phyloP scores from a whole-genome alignment of 352 stramenopile species.

The Phytopythium cucurbitacearum region DNA sequence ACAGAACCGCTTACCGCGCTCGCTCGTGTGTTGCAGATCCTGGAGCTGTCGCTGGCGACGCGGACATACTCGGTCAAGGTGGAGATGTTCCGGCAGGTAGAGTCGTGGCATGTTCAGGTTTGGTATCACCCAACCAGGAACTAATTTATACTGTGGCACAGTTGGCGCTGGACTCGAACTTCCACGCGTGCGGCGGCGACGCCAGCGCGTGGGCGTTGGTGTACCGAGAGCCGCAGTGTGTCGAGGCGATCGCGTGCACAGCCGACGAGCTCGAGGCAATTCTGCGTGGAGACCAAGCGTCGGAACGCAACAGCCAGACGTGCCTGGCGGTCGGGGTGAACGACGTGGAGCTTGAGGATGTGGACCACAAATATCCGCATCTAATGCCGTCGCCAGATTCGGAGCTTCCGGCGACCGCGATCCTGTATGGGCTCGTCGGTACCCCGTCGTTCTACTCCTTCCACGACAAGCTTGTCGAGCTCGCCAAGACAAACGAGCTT shows the following conservation, averaged over 20 bases:
- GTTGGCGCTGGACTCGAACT: slow-evolving; percentile 64
- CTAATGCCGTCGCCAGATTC: slow-evolving; percentile 11
- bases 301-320: slow-evolving; percentile 17
- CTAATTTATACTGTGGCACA: slow-evolving; percentile 1
- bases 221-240: slow-evolving; percentile 60
- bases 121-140: not conserved
- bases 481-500: slow-evolving; percentile 50
- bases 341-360: slow-evolving; percentile 48
- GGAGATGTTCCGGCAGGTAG: slow-evolving; percentile 76
- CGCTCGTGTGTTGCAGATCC: slow-evolving; percentile 34
- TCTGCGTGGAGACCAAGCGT: slow-evolving; percentile 18
- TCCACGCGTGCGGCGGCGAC: slow-evolving; percentile 45
- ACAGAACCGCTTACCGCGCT: slow-evolving; percentile 1
- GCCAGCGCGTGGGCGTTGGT: slow-evolving; percentile 67
- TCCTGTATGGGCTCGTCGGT: slow-evolving; percentile 84
- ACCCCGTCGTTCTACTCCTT: slow-evolving; percentile 67
- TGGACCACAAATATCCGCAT: slow-evolving; percentile 75
- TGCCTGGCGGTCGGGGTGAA: slow-evolving; percentile 66
- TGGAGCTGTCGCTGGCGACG: slow-evolving; percentile 74
- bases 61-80: slow-evolving; percentile 78
- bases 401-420: slow-evolving; percentile 32
- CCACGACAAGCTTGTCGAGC: slow-evolving; percentile 51
- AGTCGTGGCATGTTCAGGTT: not conserved
- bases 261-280: slow-evolving; percentile 35
- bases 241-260: slow-evolving; percentile 62